phyloP scores from a whole-genome alignment of 2,329 filamentous ascomycete genomes.

The Shiraia sp. region DNA sequence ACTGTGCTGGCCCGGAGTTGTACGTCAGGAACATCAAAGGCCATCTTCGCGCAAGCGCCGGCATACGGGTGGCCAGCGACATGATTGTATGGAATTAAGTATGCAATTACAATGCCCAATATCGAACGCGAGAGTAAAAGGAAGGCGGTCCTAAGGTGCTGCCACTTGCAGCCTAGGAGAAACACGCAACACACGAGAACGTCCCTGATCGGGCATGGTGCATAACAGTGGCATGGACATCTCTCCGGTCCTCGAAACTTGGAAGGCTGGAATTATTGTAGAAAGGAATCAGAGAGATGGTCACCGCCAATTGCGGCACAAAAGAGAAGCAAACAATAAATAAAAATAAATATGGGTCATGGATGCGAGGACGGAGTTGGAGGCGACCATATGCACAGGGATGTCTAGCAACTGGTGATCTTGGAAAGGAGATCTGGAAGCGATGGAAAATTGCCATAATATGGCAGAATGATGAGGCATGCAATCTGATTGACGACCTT shows the following conservation, averaged over 20 bases:
- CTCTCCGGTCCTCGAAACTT: neutral
- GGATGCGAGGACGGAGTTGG: neutral
- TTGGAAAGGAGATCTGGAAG: too few relatives aligned
- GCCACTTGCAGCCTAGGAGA: neutral
- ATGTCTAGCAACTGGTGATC: too few relatives aligned
- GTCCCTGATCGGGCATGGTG: neutral
- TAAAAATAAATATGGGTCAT: neutral
- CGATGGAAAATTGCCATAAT: too few relatives aligned
- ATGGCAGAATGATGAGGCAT: too few relatives aligned
- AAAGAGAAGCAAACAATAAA: too few relatives aligned
- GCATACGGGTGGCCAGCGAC: too few relatives aligned
- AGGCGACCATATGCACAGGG: too few relatives aligned
- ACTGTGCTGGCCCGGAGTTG: neutral
- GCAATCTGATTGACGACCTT: too few relatives aligned
- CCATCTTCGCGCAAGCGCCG: too few relatives aligned
- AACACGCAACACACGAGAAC: too few relatives aligned
- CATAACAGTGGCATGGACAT: neutral
- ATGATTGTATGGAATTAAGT: too few relatives aligned
- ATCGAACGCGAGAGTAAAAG: neutral
- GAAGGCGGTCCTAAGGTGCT: neutral
- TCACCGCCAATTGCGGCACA: neutral
- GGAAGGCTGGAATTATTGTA: constrained; percentile 1
- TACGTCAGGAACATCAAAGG: neutral
- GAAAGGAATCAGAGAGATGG: too few relatives aligned
- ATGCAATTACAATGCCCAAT: neutral